Evolutionary conservation across 2,329 filamentous ascomycete genomes (phyloP).

Genomic region (Verticillium nubilum): DNA sequence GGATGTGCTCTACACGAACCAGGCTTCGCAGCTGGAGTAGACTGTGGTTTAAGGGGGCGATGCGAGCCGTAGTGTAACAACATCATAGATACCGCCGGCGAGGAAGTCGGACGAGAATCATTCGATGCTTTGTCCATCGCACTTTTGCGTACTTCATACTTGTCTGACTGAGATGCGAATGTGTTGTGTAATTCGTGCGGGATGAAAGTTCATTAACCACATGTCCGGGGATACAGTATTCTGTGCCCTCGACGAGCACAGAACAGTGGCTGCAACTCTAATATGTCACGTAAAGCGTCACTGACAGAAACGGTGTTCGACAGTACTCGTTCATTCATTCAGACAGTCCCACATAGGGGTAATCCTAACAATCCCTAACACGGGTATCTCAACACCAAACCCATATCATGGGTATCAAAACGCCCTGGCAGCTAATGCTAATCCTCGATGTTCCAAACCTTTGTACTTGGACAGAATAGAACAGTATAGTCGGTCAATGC

Average conservation of each 20-base stretch:
- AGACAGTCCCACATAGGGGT: background rate
- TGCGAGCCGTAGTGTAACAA: slow-evolving; percentile 3
- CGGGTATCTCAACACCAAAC: background rate
- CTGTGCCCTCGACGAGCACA: too few species aligned
- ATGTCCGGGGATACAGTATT: too few species aligned
- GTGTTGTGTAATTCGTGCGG: background rate
- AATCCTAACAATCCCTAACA: background rate
- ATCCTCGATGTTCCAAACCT: background rate
- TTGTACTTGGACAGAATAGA: background rate
- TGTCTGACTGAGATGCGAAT: background rate
- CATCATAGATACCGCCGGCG: slow-evolving; percentile 1
- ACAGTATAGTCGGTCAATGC: background rate
- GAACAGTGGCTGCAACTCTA: too few species aligned
- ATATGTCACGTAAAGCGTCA: too few species aligned
- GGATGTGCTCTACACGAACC: slow-evolving; percentile 95
- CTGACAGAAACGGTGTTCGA: too few species aligned
- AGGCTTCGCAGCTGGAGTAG: slow-evolving; percentile 88
- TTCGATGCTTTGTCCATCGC: background rate
- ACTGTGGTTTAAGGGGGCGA: background rate
- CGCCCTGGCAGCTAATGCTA: background rate
- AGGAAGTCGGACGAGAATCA: background rate
- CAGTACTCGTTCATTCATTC: background rate
- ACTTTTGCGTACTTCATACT: background rate
- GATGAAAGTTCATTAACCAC: too few species aligned
- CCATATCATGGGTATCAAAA: background rate